Evolutionary conservation across 768 basidiomycete species (phyloP).

Genomic region (Sporobolomyces pararoseus): DNA sequence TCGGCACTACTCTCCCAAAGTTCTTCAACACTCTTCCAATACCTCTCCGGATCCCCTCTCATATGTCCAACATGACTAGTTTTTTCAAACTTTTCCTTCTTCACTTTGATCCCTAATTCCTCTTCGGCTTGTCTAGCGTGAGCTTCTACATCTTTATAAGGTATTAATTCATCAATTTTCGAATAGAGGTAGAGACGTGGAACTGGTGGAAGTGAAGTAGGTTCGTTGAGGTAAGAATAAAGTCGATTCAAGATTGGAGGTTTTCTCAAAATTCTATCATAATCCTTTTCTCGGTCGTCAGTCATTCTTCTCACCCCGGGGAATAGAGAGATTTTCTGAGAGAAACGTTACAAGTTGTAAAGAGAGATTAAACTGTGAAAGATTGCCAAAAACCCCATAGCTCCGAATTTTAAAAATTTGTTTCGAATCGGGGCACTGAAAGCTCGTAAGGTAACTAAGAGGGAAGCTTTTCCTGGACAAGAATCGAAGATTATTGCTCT

Average conservation of each 20-base stretch:
- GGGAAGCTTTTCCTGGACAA: constrained; percentile 36
- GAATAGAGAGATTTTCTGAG: too few relatives aligned
- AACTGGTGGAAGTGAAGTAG: constrained; percentile 17
- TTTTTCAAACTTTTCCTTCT: constrained; percentile 27
- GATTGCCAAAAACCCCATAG: not conserved
- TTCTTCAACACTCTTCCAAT: constrained; percentile 37
- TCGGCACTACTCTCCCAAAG: constrained; percentile 29
- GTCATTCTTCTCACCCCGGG: not conserved
- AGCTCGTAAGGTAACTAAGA: constrained; percentile 20
- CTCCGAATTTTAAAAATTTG: not conserved
- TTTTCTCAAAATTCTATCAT: constrained; percentile 18
- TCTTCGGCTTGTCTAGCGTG: constrained; percentile 30
- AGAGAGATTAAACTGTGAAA: constrained; percentile 1
- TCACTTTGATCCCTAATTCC: constrained; percentile 6
- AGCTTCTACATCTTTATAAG: constrained; percentile 34
- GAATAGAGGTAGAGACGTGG: constrained; percentile 45
- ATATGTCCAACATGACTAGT: constrained; percentile 42
- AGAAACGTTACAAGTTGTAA: constrained; percentile 16
- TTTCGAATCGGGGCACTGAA: constrained; percentile 38
- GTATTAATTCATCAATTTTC: constrained; percentile 36
- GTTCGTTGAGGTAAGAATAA: constrained; percentile 25
- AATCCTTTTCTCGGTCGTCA: not conserved
- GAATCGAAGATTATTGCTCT: constrained; percentile 41
- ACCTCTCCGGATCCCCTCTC: constrained; percentile 33
- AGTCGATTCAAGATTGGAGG: constrained; percentile 21